phyloP scores from a whole-genome alignment of 257 asterid genomes.

The Oldenlandia corymbosa region DNA sequence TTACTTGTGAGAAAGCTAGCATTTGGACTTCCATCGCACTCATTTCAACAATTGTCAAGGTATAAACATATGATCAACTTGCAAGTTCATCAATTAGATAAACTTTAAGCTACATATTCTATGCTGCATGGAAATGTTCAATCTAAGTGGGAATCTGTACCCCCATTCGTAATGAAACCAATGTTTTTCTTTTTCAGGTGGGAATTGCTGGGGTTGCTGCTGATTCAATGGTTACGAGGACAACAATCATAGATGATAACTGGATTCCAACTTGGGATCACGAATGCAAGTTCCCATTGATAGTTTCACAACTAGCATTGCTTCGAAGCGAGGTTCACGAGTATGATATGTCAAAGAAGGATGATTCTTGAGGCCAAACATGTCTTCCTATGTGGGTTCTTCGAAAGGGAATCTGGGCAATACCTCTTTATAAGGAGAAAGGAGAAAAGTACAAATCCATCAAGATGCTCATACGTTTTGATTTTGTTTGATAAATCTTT shows the following conservation, averaged over 20 bases:
- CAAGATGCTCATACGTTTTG: slow-evolving; percentile 46
- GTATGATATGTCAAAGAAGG: slow-evolving; percentile 57
- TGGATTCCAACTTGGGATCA: slow-evolving; percentile 76
- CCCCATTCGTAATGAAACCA: no score
- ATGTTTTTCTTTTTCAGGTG: slow-evolving; percentile 48
- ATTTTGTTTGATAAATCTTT: slow-evolving; percentile 40
- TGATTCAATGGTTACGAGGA: slow-evolving; percentile 42
- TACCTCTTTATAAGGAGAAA: slow-evolving; percentile 42
- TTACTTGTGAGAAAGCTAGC: slow-evolving; percentile 75
- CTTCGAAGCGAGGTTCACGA: slow-evolving; percentile 71
- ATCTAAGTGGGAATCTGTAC: background rate
- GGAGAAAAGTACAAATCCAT: slow-evolving; percentile 65
- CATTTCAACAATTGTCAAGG: slow-evolving; percentile 70
- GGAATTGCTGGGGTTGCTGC: slow-evolving; percentile 65
- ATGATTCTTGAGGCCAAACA: slow-evolving; percentile 84
- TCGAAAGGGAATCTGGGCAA: slow-evolving; percentile 56
- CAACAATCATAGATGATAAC: slow-evolving; percentile 50
- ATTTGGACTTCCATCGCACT: slow-evolving; percentile 53
- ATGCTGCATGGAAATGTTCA: background rate
- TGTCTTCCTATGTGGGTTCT: slow-evolving; percentile 69
- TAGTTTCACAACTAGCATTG: slow-evolving; percentile 64
- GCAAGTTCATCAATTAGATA: no score
- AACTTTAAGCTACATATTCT: background rate
- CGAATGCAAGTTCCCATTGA: slow-evolving; percentile 52
- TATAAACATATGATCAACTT: no score